These are phyloP conservation scores for Fusarium robinianum DNA, from an alignment of 2,329 filamentous ascomycete genomes.

Conservation along the genomic window DNA sequence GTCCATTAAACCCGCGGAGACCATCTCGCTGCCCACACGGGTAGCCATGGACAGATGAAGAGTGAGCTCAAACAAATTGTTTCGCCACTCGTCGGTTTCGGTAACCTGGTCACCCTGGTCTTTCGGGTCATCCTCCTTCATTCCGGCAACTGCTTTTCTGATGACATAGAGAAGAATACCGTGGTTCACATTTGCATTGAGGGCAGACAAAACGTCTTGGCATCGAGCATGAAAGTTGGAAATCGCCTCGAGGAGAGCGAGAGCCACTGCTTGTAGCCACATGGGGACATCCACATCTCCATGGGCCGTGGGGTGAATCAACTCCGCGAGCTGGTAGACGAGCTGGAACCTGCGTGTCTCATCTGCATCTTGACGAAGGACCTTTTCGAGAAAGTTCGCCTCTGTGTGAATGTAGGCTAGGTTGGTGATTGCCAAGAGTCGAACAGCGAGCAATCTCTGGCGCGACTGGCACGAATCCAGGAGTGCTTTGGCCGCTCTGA, in stretches of 20 bases:
- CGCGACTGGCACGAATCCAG: slow-evolving; percentile 66
- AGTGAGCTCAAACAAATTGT: slow-evolving; percentile 85
- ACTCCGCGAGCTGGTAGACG: slow-evolving; percentile 87
- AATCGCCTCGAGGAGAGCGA: slow-evolving; percentile 84
- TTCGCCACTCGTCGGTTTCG: slow-evolving; percentile 85
- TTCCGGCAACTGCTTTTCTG: slow-evolving; percentile 83
- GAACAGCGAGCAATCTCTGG: slow-evolving; percentile 77
- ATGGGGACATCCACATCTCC: slow-evolving; percentile 70
- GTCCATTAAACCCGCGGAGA: slow-evolving; percentile 86
- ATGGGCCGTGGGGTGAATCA: slow-evolving; percentile 81
- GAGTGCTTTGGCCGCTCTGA: slow-evolving; percentile 83
- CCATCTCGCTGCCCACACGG: slow-evolving; percentile 79
- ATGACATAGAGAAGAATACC: slow-evolving; percentile 93
- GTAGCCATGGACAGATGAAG: slow-evolving; percentile 76
- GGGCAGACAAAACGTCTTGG: slow-evolving; percentile 82
- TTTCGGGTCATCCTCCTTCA: slow-evolving; percentile 60
- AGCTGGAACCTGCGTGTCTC: slow-evolving; percentile 88
- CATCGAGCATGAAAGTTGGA: slow-evolving; percentile 76
- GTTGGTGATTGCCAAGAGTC: slow-evolving; percentile 86
- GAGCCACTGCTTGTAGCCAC: slow-evolving; percentile 78
- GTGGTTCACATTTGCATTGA: slow-evolving; percentile 95
- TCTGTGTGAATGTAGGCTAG: slow-evolving; percentile 88
- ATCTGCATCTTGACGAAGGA: slow-evolving; percentile 85
- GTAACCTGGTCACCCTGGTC: slow-evolving; percentile 64
- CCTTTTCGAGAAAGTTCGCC: slow-evolving; percentile 78